Base-by-base conservation (phyloP, 148 eudicot genomes). In the Dianthus caryophyllus region DNA sequence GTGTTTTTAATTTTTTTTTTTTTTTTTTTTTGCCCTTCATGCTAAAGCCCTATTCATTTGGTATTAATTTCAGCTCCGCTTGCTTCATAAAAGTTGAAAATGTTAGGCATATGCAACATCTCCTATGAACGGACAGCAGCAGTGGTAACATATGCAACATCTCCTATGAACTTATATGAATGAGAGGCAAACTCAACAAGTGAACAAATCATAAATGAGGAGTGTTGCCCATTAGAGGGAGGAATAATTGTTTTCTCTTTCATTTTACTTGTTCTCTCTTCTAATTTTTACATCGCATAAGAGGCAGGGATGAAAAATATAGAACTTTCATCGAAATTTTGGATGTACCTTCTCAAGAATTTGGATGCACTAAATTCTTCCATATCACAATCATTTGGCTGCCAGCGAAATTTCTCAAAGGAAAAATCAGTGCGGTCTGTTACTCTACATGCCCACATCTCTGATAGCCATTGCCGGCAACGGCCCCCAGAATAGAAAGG, bases 401-500 rank as follows among this genome's bases (percentile, higher is more conserved):
- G 79, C 98, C 98, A 94, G 46, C 95, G 91, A 50, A 90, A 81
- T 70, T 83, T 84, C 80, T 94, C 98, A 58, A 80, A 94, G 33
- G 73, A 74, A 75, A 94, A 94, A 83, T 94, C 95, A 11, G 75
- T 79, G 17, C 98, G 92, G 26, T 88, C 87, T 15, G 87, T 90
- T 76, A 83, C 61, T 75, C 96, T 88, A 72, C 98, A 94, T 71
- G 97, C 91, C 98, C 98, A 94, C 98, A 88, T 90, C 62, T 74
- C 75, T 27, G 98, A 94, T 79, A 94, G 75, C 98, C 97, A 94
- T 68, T 83, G 95, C 75, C 85, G 81, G 79, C 98, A 94, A 57
- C 82, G 88, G 73, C 77, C 86, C 47, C 98, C 98, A 55, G 98
- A 88, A 82, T 94, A 94, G 51, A 94, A 77, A 61, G 98, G 96